Evolutionary conservation across 805 yeast genomes (phyloP), one percentile per base, ranked within the genome.

Genomic region (Hanseniaspora mollemarum): DNA sequence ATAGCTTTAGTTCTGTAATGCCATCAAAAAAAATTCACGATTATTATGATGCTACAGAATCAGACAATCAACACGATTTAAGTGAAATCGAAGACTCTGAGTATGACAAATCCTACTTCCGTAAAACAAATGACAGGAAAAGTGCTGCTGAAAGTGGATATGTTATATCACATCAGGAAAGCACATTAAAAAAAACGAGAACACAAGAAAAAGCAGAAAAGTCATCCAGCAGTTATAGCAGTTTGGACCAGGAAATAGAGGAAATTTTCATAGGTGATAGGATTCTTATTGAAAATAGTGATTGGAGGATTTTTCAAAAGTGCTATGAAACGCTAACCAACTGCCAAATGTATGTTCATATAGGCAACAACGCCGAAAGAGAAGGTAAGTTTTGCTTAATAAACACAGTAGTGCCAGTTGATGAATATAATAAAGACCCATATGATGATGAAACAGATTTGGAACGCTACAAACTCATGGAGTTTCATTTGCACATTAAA

Each of bases 361-460:
- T 48, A 6, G 45, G 41, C 3, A 48, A 33, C 16, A 21, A 40
- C n/a, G 45, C 45, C 19, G 28, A 33, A 8, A 33, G 35, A 26
- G 16, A 22, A 15, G 51, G 51, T 15, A 48, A 48, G 29, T 48
- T 48, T 40, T 40, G 44, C 16, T 32, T 48, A 3, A 40, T 48
- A 3, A 48, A 39, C 21, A 40, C 51, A n/a, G 51, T 48, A 4
- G 45, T 48, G 5, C 45, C 51, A 10, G 26, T 40, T 22, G 45
- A 33, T 12, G 38, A 40, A 13, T 7, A 18, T 22, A 7, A 60
- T 50, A 63, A 58, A 60, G 61, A 53, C 51, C 55, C 53, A 53
- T 58, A 38, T 50, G 37, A 38, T 16, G 24, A n/a, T 9, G 18
- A 15, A 43, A 39, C 24, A 2, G 33, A 21, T 8, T 16, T n/a